Evolutionary conservation across 2,329 filamentous ascomycete genomes (phyloP), one percentile per base, ranked within the genome.

Genomic region (Colletotrichum abscissum): DNA sequence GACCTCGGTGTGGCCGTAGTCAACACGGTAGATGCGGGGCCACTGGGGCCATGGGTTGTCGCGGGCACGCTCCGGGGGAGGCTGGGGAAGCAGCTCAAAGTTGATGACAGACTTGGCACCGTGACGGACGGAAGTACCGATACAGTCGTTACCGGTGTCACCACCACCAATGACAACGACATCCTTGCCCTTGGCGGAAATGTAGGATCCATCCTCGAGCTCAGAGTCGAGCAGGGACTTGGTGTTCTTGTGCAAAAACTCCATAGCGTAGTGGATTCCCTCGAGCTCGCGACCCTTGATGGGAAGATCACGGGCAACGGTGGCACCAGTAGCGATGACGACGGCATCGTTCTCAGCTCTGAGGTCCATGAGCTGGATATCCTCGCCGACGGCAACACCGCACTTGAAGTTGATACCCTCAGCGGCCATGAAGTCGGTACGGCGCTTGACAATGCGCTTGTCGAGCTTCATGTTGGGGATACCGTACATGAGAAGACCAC

Each of bases 381-480:
- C 91, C 76, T 97, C 92, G 58, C 95, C 96, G 78, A 98, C 89
- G 46, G 92, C 86, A 68, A 94, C 91, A 74, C 92, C 91, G 38
- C 94, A 93, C 84, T 94, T 91, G 86, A 97, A 98, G 64, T 89
- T 88, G 80, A 98, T 86, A 62, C 96, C 96, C 84, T 98, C 96
- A 4, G 92, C 90, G 67, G 93, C 94, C 94, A 98, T 96, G 84
- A 98, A 95, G 84, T 98, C 94, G 62, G 97, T 95, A 82, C 96
- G 94, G 65, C 96, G 94, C 88, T 98, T 96, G 74, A 98, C 96
- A 76, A 98, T 92, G 81, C 95, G 95, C 90, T 98, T 98, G 87
- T 98, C 96, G 55, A 98, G 93, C 88, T 98, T 98, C 96, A 98
- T 98, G 88, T 98, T 98, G 77, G 96, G 96, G 77, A 98, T 98